These are phyloP conservation scores for Backusella luteola DNA, from an alignment of 192 early-diverging fungal genomes.

Conservation along the genomic window DNA sequence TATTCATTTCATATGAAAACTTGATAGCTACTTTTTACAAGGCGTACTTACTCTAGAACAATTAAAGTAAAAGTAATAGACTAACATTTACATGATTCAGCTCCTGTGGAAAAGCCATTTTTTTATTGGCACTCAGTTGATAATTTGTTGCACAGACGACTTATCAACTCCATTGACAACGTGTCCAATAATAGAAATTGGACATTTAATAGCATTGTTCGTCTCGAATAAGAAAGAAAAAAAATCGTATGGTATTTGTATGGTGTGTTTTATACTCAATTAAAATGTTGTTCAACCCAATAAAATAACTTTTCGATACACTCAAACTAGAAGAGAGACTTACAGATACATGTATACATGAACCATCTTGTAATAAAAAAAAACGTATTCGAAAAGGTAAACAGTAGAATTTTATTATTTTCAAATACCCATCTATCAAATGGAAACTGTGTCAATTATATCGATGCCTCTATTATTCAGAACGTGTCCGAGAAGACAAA, in stretches of 20 bases:
- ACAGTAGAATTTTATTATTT: no score
- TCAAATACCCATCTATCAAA: not conserved
- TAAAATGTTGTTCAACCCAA: not conserved
- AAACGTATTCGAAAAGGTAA: not conserved
- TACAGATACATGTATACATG: not conserved
- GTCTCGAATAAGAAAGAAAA: not conserved
- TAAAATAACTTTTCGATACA: not conserved
- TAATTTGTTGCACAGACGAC: not conserved
- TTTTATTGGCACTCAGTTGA: not conserved
- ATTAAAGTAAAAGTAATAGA: not conserved
- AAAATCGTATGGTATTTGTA: not conserved
- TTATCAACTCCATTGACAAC: not conserved
- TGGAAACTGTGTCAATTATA: no score
- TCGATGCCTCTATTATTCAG: no score
- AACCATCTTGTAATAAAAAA: not conserved
- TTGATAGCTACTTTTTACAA: not conserved
- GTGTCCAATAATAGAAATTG: slow-evolving; percentile 2
- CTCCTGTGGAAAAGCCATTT: not conserved
- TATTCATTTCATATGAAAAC: not conserved
- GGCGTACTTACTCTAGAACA: not conserved
- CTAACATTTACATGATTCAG: not conserved
- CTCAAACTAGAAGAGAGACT: not conserved
- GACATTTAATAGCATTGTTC: not conserved
- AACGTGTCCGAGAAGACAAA: no score
- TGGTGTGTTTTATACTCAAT: not conserved